Conservation (phyloP, 305 asterid species). For the Fraxinus xanthoxyloides region DNA sequence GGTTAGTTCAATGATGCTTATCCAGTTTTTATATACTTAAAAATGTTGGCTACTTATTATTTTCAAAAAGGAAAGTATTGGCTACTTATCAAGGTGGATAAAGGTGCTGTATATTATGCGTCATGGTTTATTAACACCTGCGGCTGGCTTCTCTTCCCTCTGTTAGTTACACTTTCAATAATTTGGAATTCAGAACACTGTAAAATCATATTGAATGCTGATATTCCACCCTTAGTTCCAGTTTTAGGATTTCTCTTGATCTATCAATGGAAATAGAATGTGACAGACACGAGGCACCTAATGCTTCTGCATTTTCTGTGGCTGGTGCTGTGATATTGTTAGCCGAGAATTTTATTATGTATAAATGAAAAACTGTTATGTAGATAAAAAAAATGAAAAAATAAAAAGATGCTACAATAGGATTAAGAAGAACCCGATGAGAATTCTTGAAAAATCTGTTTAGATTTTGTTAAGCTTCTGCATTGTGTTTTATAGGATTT, state of each 20-base stretch:
- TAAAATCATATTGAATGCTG: background rate
- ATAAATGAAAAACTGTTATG: background rate
- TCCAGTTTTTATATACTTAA: background rate
- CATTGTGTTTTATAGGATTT: background rate
- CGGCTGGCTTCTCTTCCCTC: conserved; percentile 22
- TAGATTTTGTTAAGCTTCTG: conserved; percentile 10
- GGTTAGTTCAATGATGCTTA: conserved; percentile 47
- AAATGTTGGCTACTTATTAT: background rate
- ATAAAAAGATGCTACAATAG: background rate
- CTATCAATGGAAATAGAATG: background rate
- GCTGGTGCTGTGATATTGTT: background rate
- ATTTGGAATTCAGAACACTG: background rate
- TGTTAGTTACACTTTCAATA: background rate
- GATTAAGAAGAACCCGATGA: conserved; percentile 2
- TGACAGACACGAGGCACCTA: background rate
- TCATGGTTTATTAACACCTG: conserved; percentile 18
- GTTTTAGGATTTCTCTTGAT: background rate
- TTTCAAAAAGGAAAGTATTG: conserved; percentile 6
- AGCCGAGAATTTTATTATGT: conserved; percentile 3
- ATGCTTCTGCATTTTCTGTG: background rate
- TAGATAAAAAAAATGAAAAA: background rate
- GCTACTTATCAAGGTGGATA: conserved; percentile 3
- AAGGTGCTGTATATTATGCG: conserved; percentile 7
- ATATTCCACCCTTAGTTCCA: background rate
- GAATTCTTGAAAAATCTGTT: conserved; percentile 6